A percentile compares a stretch with the other conserved stretches of the same genome.
phyloP scores from a whole-genome alignment of 2,329 filamentous ascomycete species.

The Botrytis byssoidea region DNA sequence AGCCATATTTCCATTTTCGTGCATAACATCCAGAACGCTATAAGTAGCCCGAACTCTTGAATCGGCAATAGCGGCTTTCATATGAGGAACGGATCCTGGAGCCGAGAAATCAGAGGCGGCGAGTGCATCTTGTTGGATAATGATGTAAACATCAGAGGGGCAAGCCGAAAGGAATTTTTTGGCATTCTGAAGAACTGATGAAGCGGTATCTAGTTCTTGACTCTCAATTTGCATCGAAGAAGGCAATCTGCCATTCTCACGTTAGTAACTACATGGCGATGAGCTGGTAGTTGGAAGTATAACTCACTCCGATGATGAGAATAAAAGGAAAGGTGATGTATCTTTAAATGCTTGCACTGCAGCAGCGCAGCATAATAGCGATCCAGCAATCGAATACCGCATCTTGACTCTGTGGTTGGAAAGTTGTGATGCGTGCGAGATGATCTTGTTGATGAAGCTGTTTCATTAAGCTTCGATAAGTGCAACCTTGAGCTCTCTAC shows the following conservation, averaged over 20 bases:
- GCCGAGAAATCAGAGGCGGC: constrained; percentile 65
- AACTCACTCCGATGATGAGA: constrained; percentile 58
- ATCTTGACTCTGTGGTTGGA: constrained; percentile 43
- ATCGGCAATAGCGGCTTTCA: constrained; percentile 40
- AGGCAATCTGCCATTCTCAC: constrained; percentile 25
- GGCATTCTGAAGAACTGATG: constrained; percentile 27
- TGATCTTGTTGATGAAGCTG: constrained; percentile 12
- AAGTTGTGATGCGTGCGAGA: constrained; percentile 9
- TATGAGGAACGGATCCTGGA: constrained; percentile 50
- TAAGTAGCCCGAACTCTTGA: constrained; percentile 26
- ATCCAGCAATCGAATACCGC: constrained; percentile 52
- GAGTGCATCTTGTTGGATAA: constrained; percentile 75
- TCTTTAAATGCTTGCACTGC: constrained; percentile 73
- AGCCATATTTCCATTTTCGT: constrained; percentile 42
- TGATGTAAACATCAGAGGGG: constrained; percentile 71
- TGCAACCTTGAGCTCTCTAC: background rate
- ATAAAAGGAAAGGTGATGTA: constrained; percentile 84
- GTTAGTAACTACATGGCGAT: constrained; percentile 8
- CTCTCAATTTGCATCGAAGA: constrained; percentile 25
- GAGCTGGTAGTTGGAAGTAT: constrained; percentile 1
- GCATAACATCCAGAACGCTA: constrained; percentile 56
- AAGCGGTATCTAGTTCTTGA: constrained; percentile 27
- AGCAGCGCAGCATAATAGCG: constrained; percentile 54
- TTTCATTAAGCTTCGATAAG: constrained; percentile 20
- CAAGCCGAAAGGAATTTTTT: constrained; percentile 60